Evolutionary conservation across 2,329 filamentous ascomycete genomes (phyloP).

Genomic region (Penicillium sp.): DNA sequence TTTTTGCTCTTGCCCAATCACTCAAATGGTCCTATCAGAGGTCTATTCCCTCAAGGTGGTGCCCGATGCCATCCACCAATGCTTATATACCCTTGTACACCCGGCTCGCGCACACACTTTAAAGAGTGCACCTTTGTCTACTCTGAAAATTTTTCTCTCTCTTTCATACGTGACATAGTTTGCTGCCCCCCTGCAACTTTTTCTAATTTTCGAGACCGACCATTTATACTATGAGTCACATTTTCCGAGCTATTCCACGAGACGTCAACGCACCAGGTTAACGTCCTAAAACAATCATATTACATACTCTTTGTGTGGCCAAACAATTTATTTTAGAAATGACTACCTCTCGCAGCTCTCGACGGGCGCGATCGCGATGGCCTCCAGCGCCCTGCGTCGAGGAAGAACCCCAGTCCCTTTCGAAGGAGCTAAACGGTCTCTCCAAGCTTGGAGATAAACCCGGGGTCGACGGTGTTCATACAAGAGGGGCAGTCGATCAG

Average conservation of each 20-base stretch:
- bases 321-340: constrained; percentile 12
- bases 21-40: constrained; percentile 22
- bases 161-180: constrained; percentile 2
- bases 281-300: constrained; percentile 1
- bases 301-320: constrained; percentile 11
- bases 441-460: constrained; percentile 31
- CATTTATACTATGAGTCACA: constrained; percentile 23
- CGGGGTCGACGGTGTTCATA: constrained; percentile 32
- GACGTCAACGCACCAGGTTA: constrained; percentile 25
- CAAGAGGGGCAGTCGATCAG: constrained; percentile 45
- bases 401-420: constrained; percentile 44
- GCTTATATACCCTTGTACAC: constrained; percentile 20
- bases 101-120: constrained; percentile 12
- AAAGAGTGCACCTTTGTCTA: constrained; percentile 19
- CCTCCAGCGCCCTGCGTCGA: constrained; percentile 47
- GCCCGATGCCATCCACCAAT: constrained; percentile 22
- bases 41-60: constrained; percentile 15
- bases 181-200: not conserved
- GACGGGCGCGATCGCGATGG: constrained; percentile 31
- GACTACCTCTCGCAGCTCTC: constrained; percentile 19
- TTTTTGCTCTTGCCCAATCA: constrained; percentile 22
- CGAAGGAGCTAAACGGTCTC: constrained; percentile 39
- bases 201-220: constrained; percentile 5
- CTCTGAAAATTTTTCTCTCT: constrained; percentile 11
- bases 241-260: constrained; percentile 11